These are phyloP conservation scores for Tolypocladium paradoxum DNA, from an alignment of 2,329 filamentous ascomycete species.

Conservation along the genomic window DNA sequence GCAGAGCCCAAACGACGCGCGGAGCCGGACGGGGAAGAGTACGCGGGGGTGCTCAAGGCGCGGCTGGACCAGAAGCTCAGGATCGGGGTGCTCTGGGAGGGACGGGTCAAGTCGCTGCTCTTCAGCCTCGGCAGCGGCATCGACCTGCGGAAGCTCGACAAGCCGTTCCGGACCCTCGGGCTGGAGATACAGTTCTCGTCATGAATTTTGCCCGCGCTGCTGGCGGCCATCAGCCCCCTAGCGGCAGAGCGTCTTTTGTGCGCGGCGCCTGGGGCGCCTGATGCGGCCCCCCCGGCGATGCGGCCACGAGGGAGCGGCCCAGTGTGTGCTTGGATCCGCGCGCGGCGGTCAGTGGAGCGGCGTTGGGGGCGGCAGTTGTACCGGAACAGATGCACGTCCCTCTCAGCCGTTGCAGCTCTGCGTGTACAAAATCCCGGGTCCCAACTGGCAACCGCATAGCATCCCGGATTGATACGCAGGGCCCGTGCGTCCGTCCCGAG, in stretches of 20 bases:
- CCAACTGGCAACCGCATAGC: too few species aligned
- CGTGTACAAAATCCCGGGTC: too few species aligned
- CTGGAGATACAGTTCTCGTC: constrained; percentile 77
- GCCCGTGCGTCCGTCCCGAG: neutral
- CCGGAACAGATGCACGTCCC: neutral
- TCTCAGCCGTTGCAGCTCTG: neutral
- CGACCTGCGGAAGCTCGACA: constrained; percentile 64
- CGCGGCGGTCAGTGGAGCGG: neutral
- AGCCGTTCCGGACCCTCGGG: constrained; percentile 66
- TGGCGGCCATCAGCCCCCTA: neutral
- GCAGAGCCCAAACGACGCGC: constrained; percentile 3
- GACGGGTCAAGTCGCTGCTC: constrained; percentile 79
- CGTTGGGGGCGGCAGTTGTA: neutral
- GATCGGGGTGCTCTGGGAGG: constrained; percentile 85
- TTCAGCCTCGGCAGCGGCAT: constrained; percentile 85
- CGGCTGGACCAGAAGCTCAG: constrained; percentile 80
- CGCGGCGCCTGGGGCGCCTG: neutral
- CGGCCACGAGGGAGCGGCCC: neutral
- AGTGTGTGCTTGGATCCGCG: neutral
- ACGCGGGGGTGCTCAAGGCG: constrained; percentile 81
- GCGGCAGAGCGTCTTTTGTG: neutral
- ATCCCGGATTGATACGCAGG: neutral
- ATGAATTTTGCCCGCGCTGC: constrained; percentile 27
- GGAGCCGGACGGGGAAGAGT: constrained; percentile 45
- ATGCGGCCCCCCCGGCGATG: neutral